phyloP scores from a whole-genome alignment of 1,284 basidiomycete genomes.

The Trichosporon faecale region DNA sequence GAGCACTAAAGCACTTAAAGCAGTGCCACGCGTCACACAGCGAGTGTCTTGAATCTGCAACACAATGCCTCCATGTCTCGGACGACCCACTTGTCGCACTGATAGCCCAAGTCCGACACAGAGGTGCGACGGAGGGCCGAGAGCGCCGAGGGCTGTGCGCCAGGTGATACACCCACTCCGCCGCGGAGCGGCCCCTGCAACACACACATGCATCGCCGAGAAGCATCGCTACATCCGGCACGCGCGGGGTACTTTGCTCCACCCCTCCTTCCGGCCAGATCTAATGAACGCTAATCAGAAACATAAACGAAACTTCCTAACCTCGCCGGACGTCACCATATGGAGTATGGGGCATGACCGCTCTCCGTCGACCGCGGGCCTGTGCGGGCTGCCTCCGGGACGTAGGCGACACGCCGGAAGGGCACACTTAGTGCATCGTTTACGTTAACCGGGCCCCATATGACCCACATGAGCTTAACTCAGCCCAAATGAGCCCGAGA shows the following conservation, averaged over 20 bases:
- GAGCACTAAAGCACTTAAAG: too few species aligned
- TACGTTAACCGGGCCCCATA: background rate
- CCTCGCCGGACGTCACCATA: too few species aligned
- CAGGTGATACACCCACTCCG: background rate
- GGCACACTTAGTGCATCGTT: background rate
- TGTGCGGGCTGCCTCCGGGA: background rate
- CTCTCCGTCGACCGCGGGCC: background rate
- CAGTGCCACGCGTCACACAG: background rate
- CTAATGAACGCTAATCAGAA: background rate
- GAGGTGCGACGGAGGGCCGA: background rate
- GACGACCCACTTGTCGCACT: background rate
- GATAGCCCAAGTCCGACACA: background rate
- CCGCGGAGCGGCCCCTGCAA: background rate
- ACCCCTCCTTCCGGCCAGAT: background rate
- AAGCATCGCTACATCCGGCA: background rate
- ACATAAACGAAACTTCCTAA: background rate
- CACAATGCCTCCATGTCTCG: background rate
- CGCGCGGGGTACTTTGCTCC: background rate
- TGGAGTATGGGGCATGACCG: too few species aligned
- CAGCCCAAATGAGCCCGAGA: background rate
- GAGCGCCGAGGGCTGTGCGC: background rate
- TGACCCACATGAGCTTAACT: background rate
- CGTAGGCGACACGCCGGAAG: background rate
- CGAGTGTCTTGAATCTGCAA: background rate
- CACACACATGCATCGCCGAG: background rate